Percentiles rank a stretch among this genome's conserved stretches.
Evolutionary conservation across 1,284 basidiomycete species (phyloP).

Genomic region (Anthracocystis walkeri): DNA sequence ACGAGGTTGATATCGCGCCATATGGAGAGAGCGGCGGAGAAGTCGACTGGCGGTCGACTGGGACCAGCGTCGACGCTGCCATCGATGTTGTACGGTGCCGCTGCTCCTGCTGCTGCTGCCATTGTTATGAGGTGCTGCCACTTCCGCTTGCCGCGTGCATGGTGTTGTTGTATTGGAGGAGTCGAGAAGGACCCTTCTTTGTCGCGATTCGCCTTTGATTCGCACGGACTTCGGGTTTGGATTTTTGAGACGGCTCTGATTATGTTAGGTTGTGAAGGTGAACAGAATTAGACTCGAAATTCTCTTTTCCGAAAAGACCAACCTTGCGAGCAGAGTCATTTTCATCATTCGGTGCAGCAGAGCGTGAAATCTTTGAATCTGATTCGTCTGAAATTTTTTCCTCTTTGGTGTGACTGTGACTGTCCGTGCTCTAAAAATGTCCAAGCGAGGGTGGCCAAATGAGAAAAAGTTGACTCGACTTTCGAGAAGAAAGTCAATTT

Average conservation of each 20-base stretch:
- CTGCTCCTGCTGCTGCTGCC: constrained; percentile 3
- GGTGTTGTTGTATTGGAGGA: neutral
- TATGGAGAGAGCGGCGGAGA: constrained; percentile 50
- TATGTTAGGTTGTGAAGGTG: too few relatives aligned
- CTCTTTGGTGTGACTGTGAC: neutral
- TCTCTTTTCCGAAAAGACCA: too few relatives aligned
- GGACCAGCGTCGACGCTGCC: constrained; percentile 19
- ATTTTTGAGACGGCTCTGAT: too few relatives aligned
- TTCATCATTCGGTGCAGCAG: neutral
- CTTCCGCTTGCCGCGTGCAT: constrained; percentile 2
- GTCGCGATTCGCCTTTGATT: too few relatives aligned
- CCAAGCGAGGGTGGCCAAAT: neutral
- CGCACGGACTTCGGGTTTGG: too few relatives aligned
- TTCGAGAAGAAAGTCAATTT: constrained; percentile 6
- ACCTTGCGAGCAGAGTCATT: neutral
- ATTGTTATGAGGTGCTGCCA: too few relatives aligned
- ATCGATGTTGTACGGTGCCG: constrained; percentile 28
- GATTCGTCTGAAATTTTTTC: constrained; percentile 32
- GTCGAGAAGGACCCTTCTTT: neutral
- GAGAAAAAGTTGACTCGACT: constrained; percentile 13
- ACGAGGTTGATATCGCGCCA: constrained; percentile 58
- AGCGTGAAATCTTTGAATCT: constrained; percentile 9
- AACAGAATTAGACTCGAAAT: too few relatives aligned
- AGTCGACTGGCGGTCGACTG: constrained; percentile 42
- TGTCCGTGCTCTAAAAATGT: constrained; percentile 13